Conservation (phyloP, 73 alveolate species). For the Paramecium sexaurelia region DNA sequence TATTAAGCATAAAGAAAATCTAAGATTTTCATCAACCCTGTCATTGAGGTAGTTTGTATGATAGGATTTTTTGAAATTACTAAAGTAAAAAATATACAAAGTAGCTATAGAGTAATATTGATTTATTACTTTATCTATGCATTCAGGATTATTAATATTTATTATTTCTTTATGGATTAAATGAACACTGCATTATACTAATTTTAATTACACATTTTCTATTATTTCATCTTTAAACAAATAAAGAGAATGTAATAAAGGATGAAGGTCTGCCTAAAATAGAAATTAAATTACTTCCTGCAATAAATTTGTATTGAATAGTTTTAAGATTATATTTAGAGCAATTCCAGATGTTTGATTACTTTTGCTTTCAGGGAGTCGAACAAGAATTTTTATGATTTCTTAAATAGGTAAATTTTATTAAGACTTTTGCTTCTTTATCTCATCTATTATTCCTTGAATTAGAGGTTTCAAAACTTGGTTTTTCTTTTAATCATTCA, state of each 20-base stretch:
- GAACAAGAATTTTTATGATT: constrained; percentile 25
- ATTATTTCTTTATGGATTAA: not conserved
- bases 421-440: constrained; percentile 14
- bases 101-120: not conserved
- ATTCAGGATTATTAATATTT: constrained; percentile 43
- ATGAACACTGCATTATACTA: constrained; percentile 28
- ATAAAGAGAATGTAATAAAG: constrained; percentile 43
- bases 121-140: constrained; percentile 4
- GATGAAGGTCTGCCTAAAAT: constrained; percentile 52
- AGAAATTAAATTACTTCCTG: not conserved
- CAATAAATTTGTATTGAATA: not conserved
- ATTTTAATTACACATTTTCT: not conserved
- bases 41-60: constrained; percentile 26
- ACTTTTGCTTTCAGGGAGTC: constrained; percentile 47
- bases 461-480: constrained; percentile 26
- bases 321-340: constrained; percentile 7
- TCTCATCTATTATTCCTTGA: constrained; percentile 3
- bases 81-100: not conserved
- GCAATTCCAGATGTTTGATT: constrained; percentile 34
- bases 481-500: constrained; percentile 47
- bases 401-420: constrained; percentile 20
- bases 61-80: constrained; percentile 34
- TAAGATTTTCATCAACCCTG: not conserved
- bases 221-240: constrained; percentile 19
- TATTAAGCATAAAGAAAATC: constrained; percentile 12